Conservation (phyloP, 1,284 basidiomycete species). For the Leccinum fallax region DNA sequence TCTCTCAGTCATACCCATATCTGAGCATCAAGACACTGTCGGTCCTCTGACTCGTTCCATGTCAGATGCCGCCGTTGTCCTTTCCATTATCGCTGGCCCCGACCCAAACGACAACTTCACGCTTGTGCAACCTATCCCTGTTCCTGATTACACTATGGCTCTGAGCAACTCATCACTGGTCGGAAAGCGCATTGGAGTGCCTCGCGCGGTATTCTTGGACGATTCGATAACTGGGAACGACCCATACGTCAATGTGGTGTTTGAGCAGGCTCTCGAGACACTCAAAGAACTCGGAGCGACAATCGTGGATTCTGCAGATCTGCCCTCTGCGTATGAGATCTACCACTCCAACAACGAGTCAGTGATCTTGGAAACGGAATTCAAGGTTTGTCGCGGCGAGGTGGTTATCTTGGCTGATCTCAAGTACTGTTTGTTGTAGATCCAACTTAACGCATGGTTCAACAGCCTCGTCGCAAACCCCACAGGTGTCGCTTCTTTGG, state of each 20-base stretch:
- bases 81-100: conserved; percentile 62
- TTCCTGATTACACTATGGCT: conserved; percentile 59
- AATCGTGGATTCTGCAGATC: conserved; percentile 61
- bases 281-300: conserved; percentile 57
- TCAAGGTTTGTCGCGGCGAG: conserved; percentile 46
- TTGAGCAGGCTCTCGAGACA: conserved; percentile 50
- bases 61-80: conserved; percentile 59
- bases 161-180: conserved; percentile 50
- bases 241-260: conserved; percentile 47
- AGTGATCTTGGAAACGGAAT: conserved; percentile 54
- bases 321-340: conserved; percentile 59
- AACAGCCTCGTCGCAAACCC: conserved; percentile 47
- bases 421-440: conserved; percentile 32
- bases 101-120: conserved; percentile 65
- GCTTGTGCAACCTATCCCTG: conserved; percentile 50
- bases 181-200: conserved; percentile 65
- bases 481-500: conserved; percentile 54
- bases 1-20: conserved; percentile 57
- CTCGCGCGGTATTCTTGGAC: conserved; percentile 50
- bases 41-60: conserved; percentile 63
- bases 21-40: conserved; percentile 63
- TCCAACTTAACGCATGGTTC: conserved; percentile 54
- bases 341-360: conserved; percentile 53
- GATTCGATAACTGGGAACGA: conserved; percentile 45
- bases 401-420: neutral